phyloP scores from a whole-genome alignment of 306 rosid species.

The Malus sieversii region DNA sequence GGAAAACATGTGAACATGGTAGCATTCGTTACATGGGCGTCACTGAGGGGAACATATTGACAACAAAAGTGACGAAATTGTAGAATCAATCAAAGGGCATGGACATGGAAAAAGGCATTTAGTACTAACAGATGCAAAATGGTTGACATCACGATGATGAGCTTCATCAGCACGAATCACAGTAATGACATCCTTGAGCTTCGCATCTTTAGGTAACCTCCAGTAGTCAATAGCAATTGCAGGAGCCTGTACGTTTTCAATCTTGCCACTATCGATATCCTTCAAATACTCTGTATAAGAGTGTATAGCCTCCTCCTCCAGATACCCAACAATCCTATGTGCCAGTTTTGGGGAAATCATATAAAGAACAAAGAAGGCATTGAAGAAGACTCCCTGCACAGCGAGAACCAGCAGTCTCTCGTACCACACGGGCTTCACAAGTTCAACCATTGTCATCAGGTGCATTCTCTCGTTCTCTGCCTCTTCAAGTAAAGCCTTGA shows the following conservation, averaged over 20 bases:
- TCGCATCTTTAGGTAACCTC: conserved; percentile 66
- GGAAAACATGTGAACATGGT: background rate
- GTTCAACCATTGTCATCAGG: conserved; percentile 74
- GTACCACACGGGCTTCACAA: conserved; percentile 66
- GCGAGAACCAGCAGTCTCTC: conserved; percentile 57
- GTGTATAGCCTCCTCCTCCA: conserved; percentile 70
- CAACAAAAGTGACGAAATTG: background rate
- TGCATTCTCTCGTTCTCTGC: conserved; percentile 92
- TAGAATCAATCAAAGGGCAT: background rate
- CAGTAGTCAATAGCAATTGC: conserved; percentile 81
- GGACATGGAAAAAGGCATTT: background rate
- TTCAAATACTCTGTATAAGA: conserved; percentile 54
- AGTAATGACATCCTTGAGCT: conserved; percentile 54
- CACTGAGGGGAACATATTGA: background rate
- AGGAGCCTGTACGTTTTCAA: conserved; percentile 65
- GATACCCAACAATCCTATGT: conserved; percentile 65
- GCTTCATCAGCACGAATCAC: conserved; percentile 87
- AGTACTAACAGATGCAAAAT: conserved; percentile 66
- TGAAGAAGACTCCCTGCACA: conserved; percentile 83
- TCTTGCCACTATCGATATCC: conserved; percentile 49
- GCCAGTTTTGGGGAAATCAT: conserved; percentile 56
- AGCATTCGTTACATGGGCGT: background rate
- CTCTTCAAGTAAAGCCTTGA: conserved; percentile 73
- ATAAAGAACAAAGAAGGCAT: conserved; percentile 52
- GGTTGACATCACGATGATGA: conserved; percentile 75